A percentile compares a stretch with the other conserved stretches of the same genome.
phyloP scores from a whole-genome alignment of 495 filamentous ascomycete genomes.

The Parmelia sp. region DNA sequence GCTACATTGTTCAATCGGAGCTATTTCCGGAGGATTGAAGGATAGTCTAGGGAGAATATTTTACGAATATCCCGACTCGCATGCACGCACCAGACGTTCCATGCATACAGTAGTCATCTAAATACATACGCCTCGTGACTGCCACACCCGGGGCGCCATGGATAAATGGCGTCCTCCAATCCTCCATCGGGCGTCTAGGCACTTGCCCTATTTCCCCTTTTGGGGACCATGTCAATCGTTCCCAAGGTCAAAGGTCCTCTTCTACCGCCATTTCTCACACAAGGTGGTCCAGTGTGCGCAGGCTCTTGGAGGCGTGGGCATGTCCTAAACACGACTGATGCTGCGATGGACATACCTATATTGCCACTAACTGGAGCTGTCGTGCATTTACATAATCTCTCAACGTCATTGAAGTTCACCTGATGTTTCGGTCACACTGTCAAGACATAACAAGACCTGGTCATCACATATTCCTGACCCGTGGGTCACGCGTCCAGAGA shows the following conservation, averaged over 20 bases:
- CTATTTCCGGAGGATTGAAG: neutral
- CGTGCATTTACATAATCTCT: too few species aligned
- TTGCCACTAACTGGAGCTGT: slow-evolving; percentile 6
- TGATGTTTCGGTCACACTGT: neutral
- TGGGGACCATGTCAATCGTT: neutral
- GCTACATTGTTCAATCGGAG: neutral
- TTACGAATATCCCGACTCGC: neutral
- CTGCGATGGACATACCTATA: neutral
- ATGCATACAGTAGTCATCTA: neutral
- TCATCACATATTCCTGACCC: neutral
- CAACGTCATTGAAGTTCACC: neutral
- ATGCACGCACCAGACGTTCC: neutral
- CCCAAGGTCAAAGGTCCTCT: neutral
- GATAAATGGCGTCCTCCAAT: neutral
- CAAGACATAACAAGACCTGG: neutral
- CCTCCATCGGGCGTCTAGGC: neutral
- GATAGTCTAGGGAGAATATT: neutral
- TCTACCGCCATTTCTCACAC: neutral
- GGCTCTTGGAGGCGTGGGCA: neutral
- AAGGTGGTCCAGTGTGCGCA: neutral
- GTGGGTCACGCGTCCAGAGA: neutral
- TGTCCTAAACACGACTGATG: neutral
- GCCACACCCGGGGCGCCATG: neutral
- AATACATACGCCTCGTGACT: neutral
- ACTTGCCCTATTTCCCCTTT: neutral